phyloP scores from a whole-genome alignment of 2,329 filamentous ascomycete species.

The Xylaria sp. region DNA sequence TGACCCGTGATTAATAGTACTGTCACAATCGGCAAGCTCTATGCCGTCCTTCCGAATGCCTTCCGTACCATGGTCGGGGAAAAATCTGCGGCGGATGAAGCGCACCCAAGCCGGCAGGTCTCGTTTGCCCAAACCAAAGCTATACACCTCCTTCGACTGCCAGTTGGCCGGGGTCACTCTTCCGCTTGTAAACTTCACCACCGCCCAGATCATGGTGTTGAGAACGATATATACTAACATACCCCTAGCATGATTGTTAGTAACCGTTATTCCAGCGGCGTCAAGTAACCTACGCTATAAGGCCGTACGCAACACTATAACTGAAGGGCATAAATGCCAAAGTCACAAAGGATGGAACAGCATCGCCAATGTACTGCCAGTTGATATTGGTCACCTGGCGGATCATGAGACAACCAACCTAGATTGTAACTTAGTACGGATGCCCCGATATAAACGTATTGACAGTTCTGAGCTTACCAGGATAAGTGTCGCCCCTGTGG shows the following conservation, averaged over 20 bases:
- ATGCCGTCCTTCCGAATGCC: constrained; percentile 45
- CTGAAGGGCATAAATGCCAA: constrained; percentile 81
- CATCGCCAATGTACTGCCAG: constrained; percentile 80
- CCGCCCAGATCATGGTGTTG: constrained; percentile 62
- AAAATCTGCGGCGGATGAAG: constrained; percentile 48
- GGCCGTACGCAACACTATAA: constrained; percentile 80
- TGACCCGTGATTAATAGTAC: constrained; percentile 46
- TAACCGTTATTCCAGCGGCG: constrained; percentile 18
- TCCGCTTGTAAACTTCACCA: constrained; percentile 58
- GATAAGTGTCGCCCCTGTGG: constrained; percentile 77
- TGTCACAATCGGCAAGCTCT: constrained; percentile 49
- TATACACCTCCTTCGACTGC: constrained; percentile 65
- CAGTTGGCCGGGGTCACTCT: constrained; percentile 63
- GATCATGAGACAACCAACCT: constrained; percentile 82
- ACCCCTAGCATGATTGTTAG: constrained; percentile 50
- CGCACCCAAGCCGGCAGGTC: constrained; percentile 68
- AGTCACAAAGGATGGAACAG: constrained; percentile 79
- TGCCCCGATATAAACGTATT: background rate
- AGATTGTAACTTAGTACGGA: constrained; percentile 10
- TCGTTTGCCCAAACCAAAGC: constrained; percentile 62
- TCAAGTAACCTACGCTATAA: constrained; percentile 69
- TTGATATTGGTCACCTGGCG: constrained; percentile 79
- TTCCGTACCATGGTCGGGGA: constrained; percentile 32
- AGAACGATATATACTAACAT: constrained; percentile 65
- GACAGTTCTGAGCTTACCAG: constrained; percentile 58